Conservation (phyloP, 306 rosid genomes). For the Prunus salicina region DNA sequence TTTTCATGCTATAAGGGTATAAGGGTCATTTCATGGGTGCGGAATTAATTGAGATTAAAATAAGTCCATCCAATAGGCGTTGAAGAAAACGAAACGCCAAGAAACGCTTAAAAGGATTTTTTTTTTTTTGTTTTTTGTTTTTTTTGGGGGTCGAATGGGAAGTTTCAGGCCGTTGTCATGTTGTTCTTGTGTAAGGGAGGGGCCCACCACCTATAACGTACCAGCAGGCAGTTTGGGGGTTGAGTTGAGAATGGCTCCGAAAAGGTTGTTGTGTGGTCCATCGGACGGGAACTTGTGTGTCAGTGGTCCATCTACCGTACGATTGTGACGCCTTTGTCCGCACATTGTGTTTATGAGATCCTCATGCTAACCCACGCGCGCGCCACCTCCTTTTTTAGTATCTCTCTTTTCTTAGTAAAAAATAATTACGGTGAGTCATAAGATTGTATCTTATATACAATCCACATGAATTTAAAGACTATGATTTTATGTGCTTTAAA, state of each 20-base stretch:
- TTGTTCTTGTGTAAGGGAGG: neutral
- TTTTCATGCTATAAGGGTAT: neutral
- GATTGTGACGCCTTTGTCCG: neutral
- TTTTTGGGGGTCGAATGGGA: too few species aligned
- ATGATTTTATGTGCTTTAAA: too few species aligned
- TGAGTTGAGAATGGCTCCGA: neutral
- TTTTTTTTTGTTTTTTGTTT: too few species aligned
- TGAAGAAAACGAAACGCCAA: neutral
- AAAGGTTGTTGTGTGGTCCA: slow-evolving; percentile 1
- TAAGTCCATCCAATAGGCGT: neutral
- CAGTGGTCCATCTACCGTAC: slow-evolving; percentile 2
- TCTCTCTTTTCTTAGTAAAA: too few species aligned
- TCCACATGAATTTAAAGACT: too few species aligned
- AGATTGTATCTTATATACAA: too few species aligned
- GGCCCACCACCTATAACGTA: neutral
- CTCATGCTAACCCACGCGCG: too few species aligned
- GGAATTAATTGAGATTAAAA: neutral
- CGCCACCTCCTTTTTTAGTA: too few species aligned
- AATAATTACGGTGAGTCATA: too few species aligned
- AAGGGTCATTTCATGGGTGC: neutral
- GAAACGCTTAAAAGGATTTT: neutral
- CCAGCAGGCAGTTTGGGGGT: neutral
- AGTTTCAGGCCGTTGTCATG: neutral
- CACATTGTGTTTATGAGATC: too few species aligned
- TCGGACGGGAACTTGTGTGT: neutral